Base-by-base conservation (phyloP, 129 eudicot genomes). In the Pittosporum tobira region DNA sequence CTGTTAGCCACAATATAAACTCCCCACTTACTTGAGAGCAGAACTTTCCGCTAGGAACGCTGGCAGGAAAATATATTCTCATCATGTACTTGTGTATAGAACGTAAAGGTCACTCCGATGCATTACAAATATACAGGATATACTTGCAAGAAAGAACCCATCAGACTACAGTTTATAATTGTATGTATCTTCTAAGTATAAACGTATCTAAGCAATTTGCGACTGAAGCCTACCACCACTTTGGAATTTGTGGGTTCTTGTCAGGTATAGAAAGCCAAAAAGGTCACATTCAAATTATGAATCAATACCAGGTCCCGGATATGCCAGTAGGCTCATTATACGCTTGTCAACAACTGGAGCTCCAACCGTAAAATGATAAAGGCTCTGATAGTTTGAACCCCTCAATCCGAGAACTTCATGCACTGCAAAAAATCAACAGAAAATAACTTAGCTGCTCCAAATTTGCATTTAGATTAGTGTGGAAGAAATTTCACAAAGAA, bases 261-360 rank as follows among this genome's bases (percentile, higher is more conserved):
- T 26, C 34, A 26, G 27, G 9, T 51, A 24, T 51, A 1, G 16
- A 10, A 25, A 51, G 8, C 22, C 26, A 1, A 25, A 10, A 25
- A 51, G 8, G 21, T 40, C n/a, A 5, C 46, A 19, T 6, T 40
- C 20, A 5, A 23, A 57, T 74, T 56, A 89, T 4, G 77, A 79
- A 65, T 79, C 80, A 59, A 36, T 53, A 9, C 31, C 60, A 14
- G 94, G 98, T 27, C 98, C 98, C 1, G 90, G 94, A 79, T 91
- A 91, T n/a, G 96, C 96, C 18, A 90, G 98, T 23, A 86, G 77
- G 78, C 90, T 91, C 96, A 83, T 86, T 69, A 86, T 91, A 18
- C 98, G 82, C 61, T 81, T 86, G 73, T 91, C 98, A 1, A 76
- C 30, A 53, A 91, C 94, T 1, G 96, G 90, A 6, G 80, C 85